Conservation (phyloP, 352 stramenopile species). For the Aphanomyces cochlioides region DNA sequence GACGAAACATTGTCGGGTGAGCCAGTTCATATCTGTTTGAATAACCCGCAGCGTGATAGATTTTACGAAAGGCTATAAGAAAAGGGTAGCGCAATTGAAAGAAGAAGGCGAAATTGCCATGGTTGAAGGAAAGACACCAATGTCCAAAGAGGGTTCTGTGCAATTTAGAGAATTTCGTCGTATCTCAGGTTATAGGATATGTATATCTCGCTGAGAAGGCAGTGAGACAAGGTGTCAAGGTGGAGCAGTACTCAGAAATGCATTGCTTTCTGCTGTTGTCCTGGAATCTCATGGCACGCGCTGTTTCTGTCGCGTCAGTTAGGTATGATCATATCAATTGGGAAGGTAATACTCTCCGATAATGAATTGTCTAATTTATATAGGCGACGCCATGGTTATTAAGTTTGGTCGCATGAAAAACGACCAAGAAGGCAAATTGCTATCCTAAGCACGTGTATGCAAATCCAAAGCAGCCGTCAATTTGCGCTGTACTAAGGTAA, state of each 20-base stretch:
- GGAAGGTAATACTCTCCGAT: neutral
- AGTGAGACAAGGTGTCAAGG: neutral
- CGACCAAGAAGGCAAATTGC: slow-evolving; percentile 1
- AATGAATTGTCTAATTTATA: neutral
- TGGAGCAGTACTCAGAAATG: neutral
- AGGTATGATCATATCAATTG: neutral
- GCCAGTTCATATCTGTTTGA: neutral
- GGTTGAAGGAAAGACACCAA: neutral
- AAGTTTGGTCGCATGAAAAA: slow-evolving; percentile 16
- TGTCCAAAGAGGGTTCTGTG: neutral
- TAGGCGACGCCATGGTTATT: neutral
- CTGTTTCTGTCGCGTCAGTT: neutral
- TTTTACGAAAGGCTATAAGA: slow-evolving; percentile 7
- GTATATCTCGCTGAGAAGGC: neutral
- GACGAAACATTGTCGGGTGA: neutral
- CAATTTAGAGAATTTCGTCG: neutral
- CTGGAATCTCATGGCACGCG: neutral
- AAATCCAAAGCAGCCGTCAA: neutral
- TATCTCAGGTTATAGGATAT: neutral
- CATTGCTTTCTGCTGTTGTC: neutral
- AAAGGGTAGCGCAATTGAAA: neutral
- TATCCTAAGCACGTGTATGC: slow-evolving; percentile 1
- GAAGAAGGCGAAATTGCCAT: neutral
- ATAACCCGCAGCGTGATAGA: neutral
- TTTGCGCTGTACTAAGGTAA: slow-evolving; percentile 6